Conservation (phyloP, 495 filamentous ascomycete genomes). For the Penicillium alfredii region DNA sequence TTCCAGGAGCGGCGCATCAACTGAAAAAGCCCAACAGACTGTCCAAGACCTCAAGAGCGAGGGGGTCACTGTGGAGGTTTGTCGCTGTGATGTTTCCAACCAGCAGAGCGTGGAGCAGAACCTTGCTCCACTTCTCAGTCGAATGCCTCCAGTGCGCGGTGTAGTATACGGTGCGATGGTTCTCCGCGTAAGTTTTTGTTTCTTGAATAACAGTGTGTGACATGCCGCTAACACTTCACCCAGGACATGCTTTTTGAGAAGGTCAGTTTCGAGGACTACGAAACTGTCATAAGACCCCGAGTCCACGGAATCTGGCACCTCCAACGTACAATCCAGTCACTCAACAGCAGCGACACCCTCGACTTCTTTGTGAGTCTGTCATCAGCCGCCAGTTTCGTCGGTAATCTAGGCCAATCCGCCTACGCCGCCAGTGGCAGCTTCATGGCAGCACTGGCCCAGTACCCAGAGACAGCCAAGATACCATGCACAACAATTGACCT, state of each 20-base stretch:
- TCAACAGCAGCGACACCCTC: constrained; percentile 17
- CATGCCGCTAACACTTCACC: constrained; percentile 1
- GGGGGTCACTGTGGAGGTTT: constrained; percentile 26
- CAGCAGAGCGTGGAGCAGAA: constrained; percentile 14
- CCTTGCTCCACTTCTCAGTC: constrained; percentile 8
- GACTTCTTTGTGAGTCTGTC: constrained; percentile 51
- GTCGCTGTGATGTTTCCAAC: constrained; percentile 23
- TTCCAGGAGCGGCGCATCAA: constrained; percentile 27
- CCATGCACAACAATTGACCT: constrained; percentile 36
- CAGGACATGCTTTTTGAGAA: constrained; percentile 41
- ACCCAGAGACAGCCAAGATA: constrained; percentile 26
- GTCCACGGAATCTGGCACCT: constrained; percentile 50
- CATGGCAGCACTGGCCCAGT: constrained; percentile 35
- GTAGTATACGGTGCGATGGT: constrained; percentile 41
- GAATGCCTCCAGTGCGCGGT: constrained; percentile 28
- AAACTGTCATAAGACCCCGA: constrained; percentile 37
- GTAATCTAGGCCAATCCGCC: constrained; percentile 37
- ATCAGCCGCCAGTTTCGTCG: constrained; percentile 37
- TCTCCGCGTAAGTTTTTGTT: constrained; percentile 19
- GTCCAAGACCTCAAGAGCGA: constrained; percentile 29
- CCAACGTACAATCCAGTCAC: constrained; percentile 41
- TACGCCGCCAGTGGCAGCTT: constrained; percentile 40
- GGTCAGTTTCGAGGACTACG: constrained; percentile 41
- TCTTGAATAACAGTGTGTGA: neutral
- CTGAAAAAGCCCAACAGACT: constrained; percentile 23